These are phyloP conservation scores for Amphichorda felina DNA, from an alignment of 2,329 filamentous ascomycete species.

Conservation along the genomic window DNA sequence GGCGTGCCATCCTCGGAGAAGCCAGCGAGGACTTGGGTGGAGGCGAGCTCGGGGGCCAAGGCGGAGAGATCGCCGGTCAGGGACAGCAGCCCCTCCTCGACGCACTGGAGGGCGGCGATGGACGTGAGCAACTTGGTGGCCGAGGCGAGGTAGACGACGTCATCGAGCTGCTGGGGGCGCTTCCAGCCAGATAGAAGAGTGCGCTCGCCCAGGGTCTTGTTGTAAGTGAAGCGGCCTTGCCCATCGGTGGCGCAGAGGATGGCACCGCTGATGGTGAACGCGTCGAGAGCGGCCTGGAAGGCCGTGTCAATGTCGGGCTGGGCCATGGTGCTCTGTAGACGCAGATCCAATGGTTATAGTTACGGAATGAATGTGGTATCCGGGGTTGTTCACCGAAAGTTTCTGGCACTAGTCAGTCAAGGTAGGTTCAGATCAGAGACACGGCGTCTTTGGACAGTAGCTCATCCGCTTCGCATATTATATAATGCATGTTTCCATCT, in stretches of 20 bases:
- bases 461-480: too few species aligned
- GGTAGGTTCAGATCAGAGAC: too few species aligned
- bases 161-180: conserved; percentile 18
- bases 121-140: conserved; percentile 34
- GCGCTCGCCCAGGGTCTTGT: conserved; percentile 24
- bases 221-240: conserved; percentile 24
- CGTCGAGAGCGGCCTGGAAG: conserved; percentile 26
- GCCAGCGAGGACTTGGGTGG: conserved; percentile 32
- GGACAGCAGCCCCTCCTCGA: conserved; percentile 35
- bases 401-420: too few species aligned
- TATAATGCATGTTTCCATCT: too few species aligned
- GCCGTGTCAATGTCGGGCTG: conserved; percentile 20
- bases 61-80: conserved; percentile 31
- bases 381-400: too few species aligned
- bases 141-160: conserved; percentile 23
- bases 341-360: too few species aligned
- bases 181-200: conserved; percentile 27
- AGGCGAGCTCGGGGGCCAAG: conserved; percentile 33
- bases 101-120: conserved; percentile 40
- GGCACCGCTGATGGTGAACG: conserved; percentile 29
- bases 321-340: too few species aligned
- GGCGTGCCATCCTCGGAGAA: conserved; percentile 29
- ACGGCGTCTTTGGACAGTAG: too few species aligned
- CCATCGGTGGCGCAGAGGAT: conserved; percentile 27
- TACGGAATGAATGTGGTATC: too few species aligned